Evolutionary conservation across 2,329 filamentous ascomycete genomes (phyloP), one percentile per base, ranked within the genome.

Genomic region (Ophiocordyceps robertsii): DNA sequence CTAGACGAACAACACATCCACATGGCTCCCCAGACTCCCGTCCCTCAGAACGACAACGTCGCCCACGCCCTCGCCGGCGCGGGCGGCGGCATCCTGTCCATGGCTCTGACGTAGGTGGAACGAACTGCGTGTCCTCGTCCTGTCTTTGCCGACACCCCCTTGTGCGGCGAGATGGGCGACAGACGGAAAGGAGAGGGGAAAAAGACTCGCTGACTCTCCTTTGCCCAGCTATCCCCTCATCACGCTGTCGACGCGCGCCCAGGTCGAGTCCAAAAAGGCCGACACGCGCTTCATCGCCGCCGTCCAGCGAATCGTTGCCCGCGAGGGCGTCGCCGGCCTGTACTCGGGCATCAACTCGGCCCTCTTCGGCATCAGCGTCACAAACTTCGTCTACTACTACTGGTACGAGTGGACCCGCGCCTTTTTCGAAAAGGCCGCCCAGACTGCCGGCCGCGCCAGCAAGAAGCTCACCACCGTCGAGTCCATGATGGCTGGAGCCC

Each of bases 301-400:
- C 29, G 80, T 92, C 47, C 79, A 80, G 53, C 79, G 80, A 55
- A 96, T 98, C 59, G 75, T 98, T 49, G 83, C 89, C 53, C 84
- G 92, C 53, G 92, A 98, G 66, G 92, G 92, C 54, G 68, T 95
- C 44, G 69, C 77, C 2, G 92, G 92, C 29, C 78, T 98, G 31
- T 98, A 96, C 61, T 81, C 92, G 7, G 92, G 92, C 36, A 77
- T 98, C 46, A 87, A 94, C 63, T 93, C 85, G 48, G 92, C 92
- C 41, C 73, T 98, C 38, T 95, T 98, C 63, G 92, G 92, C 61
- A 96, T 98, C 69, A 92, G 84, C 63, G 82, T 98, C 53, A 98
- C 92, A 55, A 98, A 98, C 71, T 98, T 98, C 61, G 90, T 98
- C 39, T 98, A 98, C 73, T 98, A 98, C 69, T 98, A 96, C 73